phyloP scores from a whole-genome alignment of 176 grass and related monocot species.

The Pontederia crassipes region DNA sequence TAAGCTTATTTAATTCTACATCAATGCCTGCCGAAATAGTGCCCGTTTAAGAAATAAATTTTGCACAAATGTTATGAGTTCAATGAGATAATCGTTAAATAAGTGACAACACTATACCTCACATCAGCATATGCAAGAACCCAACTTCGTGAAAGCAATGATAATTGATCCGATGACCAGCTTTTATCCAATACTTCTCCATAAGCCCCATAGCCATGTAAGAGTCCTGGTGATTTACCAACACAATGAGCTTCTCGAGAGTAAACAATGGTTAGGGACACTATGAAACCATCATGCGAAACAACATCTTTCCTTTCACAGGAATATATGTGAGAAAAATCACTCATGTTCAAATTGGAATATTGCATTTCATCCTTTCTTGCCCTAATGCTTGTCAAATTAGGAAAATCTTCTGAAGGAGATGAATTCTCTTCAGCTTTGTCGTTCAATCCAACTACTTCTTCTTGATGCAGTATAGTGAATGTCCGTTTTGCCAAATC shows the following conservation, averaged over 20 bases:
- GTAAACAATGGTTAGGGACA: constrained; percentile 65
- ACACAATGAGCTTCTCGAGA: constrained; percentile 25
- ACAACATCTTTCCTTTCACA: constrained; percentile 61
- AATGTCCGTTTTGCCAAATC: constrained; percentile 58
- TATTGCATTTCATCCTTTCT: constrained; percentile 28
- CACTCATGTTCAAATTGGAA: constrained; percentile 29
- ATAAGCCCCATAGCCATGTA: constrained; percentile 91
- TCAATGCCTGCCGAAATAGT: no score
- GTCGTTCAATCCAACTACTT: constrained; percentile 36
- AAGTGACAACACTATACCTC: constrained; percentile 33
- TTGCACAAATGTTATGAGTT: no score
- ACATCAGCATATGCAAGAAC: constrained; percentile 91
- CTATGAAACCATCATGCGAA: constrained; percentile 56
- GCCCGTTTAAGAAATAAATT: no score
- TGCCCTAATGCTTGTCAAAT: constrained; percentile 22
- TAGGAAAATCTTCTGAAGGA: constrained; percentile 10
- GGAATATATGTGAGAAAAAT: constrained; percentile 54
- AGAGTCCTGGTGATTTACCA: constrained; percentile 55
- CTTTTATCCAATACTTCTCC: constrained; percentile 94
- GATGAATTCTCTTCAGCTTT: constrained; percentile 16
- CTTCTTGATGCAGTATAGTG: constrained; percentile 71
- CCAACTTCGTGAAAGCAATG: constrained; percentile 84
- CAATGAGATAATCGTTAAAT: no score
- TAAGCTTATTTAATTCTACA: no score
- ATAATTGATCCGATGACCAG: constrained; percentile 77